phyloP scores from a whole-genome alignment of 129 eudicot genomes.

The Chrysanthemum makinoi region DNA sequence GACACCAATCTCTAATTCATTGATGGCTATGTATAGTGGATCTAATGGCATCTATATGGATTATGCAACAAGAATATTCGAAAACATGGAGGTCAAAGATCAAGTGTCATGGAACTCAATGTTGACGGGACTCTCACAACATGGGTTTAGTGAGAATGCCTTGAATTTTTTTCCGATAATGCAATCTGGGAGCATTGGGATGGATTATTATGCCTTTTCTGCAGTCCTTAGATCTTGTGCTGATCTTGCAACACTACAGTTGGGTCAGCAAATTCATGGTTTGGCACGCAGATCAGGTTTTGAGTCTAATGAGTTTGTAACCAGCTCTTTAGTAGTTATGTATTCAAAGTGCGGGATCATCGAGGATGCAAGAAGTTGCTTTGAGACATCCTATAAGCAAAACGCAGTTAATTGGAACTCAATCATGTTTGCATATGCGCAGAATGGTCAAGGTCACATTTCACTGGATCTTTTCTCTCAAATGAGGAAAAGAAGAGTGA shows the following conservation, averaged over 20 bases:
- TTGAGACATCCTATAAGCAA: slow-evolving; percentile 50
- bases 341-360: slow-evolving; percentile 84
- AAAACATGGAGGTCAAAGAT: slow-evolving; percentile 49
- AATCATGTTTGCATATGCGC: slow-evolving; percentile 83
- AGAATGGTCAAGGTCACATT: slow-evolving; percentile 70
- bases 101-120: slow-evolving; percentile 81
- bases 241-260: slow-evolving; percentile 66
- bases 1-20: slow-evolving; percentile 64
- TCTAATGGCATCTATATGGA: slow-evolving; percentile 36
- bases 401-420: slow-evolving; percentile 87
- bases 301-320: slow-evolving; percentile 67
- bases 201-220: slow-evolving; percentile 77
- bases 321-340: slow-evolving; percentile 77
- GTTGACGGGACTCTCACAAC: slow-evolving; percentile 76
- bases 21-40: slow-evolving; percentile 68
- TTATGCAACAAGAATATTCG: slow-evolving; percentile 53
- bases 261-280: slow-evolving; percentile 80
- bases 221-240: slow-evolving; percentile 79
- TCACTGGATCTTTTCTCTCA: slow-evolving; percentile 63
- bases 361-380: slow-evolving; percentile 69
- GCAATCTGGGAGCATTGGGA: slow-evolving; percentile 42
- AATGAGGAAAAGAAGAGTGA: slow-evolving; percentile 54
- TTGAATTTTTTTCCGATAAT: slow-evolving; percentile 55
- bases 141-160: slow-evolving; percentile 66
- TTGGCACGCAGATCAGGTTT: slow-evolving; percentile 58